Conservation (phyloP, 2,329 filamentous ascomycete species). For the Chrysosporium queenslandicum region DNA sequence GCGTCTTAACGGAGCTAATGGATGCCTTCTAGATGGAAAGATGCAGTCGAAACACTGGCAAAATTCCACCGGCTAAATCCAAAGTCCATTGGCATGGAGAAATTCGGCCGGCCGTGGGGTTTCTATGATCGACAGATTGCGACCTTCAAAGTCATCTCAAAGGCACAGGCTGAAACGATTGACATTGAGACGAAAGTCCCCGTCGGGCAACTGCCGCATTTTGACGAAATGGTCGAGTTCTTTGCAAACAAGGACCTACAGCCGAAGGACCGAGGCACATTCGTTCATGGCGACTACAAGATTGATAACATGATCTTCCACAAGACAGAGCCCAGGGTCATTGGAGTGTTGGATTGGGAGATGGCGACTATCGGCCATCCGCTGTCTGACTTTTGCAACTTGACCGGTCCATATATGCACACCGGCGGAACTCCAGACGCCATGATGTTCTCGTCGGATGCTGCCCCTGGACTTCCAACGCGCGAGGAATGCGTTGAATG, state of each 20-base stretch:
- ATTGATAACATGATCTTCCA: constrained; percentile 87
- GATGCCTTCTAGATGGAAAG: constrained; percentile 56
- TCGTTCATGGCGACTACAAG: constrained; percentile 96
- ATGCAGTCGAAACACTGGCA: constrained; percentile 71
- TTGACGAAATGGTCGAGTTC: constrained; percentile 67
- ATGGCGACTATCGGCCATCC: constrained; percentile 98
- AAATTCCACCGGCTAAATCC: constrained; percentile 70
- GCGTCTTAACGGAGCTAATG: background rate
- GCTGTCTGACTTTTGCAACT: constrained; percentile 77
- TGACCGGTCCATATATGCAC: constrained; percentile 42
- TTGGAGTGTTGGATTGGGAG: constrained; percentile 95
- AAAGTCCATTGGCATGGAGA: constrained; percentile 54
- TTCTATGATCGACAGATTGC: constrained; percentile 81
- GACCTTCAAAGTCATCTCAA: constrained; percentile 70
- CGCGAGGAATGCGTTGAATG: constrained; percentile 51
- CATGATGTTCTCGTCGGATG: constrained; percentile 50
- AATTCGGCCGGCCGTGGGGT: constrained; percentile 61
- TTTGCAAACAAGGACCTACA: constrained; percentile 60
- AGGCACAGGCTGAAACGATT: constrained; percentile 61
- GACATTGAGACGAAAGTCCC: constrained; percentile 67
- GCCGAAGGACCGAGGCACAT: constrained; percentile 64
- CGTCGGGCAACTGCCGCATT: constrained; percentile 76
- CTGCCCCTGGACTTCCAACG: constrained; percentile 56
- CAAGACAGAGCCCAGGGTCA: constrained; percentile 73
- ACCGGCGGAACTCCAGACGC: constrained; percentile 31